These are phyloP conservation scores for Xylaria sp. DNA, from an alignment of 2,329 filamentous ascomycete species.

Conservation along the genomic window DNA sequence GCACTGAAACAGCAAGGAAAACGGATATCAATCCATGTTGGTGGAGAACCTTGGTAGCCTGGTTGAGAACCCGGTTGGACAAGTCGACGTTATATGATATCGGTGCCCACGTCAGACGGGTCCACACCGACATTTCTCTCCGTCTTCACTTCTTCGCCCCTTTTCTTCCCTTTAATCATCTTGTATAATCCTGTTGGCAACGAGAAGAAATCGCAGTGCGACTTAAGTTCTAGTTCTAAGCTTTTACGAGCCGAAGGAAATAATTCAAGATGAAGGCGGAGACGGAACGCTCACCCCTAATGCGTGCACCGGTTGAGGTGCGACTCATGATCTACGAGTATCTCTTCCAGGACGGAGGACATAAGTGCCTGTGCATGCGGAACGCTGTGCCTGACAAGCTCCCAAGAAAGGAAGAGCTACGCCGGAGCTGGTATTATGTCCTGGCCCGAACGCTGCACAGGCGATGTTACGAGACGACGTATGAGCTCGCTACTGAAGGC, in stretches of 20 bases:
- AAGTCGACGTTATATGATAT: background rate
- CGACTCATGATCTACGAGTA: constrained; percentile 48
- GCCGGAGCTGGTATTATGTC: constrained; percentile 45
- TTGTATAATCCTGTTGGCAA: too few species aligned
- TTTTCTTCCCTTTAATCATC: background rate
- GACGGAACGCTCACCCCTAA: constrained; percentile 30
- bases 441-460: constrained; percentile 45
- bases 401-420: constrained; percentile 20
- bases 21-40: background rate
- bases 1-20: too few species aligned
- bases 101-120: too few species aligned
- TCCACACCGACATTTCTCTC: too few species aligned
- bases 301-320: constrained; percentile 45
- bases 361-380: constrained; percentile 44
- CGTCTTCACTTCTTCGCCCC: background rate
- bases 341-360: constrained; percentile 46
- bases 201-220: too few species aligned
- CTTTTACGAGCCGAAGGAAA: background rate
- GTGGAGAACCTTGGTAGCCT: constrained; percentile 6
- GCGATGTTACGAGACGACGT: constrained; percentile 56
- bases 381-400: constrained; percentile 35
- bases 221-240: background rate
- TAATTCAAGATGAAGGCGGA: background rate
- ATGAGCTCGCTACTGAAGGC: constrained; percentile 49
- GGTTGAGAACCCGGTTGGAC: constrained; percentile 3